These are phyloP conservation scores for Solanum bukasovii DNA, from an alignment of 257 asterid genomes.

Conservation along the genomic window DNA sequence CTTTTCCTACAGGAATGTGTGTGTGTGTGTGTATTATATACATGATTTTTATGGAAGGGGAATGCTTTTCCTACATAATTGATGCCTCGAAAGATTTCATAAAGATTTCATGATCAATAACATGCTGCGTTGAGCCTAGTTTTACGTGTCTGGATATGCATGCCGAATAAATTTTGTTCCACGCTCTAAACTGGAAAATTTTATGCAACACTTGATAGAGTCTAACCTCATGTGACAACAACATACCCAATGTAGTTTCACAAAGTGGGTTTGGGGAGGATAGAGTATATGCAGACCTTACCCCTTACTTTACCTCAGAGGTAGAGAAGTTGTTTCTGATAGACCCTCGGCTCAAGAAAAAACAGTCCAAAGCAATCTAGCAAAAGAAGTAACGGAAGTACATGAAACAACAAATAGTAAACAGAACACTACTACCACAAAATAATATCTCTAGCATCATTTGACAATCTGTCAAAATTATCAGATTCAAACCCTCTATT, in stretches of 20 bases:
- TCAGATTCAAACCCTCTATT: not conserved
- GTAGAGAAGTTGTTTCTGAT: not conserved
- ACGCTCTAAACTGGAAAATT: not conserved
- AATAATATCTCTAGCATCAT: not conserved
- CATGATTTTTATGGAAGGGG: not conserved
- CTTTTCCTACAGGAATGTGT: not conserved
- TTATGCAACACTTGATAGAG: not conserved
- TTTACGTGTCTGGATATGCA: not conserved
- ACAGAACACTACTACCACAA: not conserved
- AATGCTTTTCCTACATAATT: not conserved
- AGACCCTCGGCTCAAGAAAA: not conserved
- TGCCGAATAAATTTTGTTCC: not conserved
- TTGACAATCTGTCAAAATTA: not conserved
- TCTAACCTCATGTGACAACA: not conserved
- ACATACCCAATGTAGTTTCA: not conserved
- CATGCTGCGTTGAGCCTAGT: not conserved
- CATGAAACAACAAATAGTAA: not conserved
- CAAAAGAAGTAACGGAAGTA: not conserved
- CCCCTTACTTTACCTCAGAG: not conserved
- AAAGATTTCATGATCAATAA: not conserved
- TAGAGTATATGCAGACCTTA: not conserved
- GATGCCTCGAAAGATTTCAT: not conserved
- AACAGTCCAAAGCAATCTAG: not conserved
- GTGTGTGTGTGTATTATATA: not conserved
- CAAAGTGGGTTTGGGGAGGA: not conserved